phyloP scores from a whole-genome alignment of 257 asterid genomes.

The Salvia splendens region DNA sequence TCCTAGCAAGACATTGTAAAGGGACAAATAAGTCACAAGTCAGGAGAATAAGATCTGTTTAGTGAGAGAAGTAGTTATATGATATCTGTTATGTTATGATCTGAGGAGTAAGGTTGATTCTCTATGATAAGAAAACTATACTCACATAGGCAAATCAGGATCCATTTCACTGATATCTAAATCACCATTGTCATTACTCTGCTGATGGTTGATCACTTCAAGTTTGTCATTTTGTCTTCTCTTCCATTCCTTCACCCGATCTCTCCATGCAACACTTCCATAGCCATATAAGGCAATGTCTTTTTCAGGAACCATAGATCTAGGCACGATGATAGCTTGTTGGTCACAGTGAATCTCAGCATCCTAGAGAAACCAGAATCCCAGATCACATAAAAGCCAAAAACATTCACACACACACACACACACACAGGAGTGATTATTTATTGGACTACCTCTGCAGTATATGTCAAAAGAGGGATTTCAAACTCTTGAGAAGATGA shows the following conservation, averaged over 20 bases:
- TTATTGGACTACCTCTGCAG: constrained; percentile 61
- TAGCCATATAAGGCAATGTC: constrained; percentile 77
- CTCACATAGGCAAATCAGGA: constrained; percentile 67
- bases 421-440: not conserved
- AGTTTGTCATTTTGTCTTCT: constrained; percentile 58
- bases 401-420: not conserved
- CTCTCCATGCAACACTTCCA: constrained; percentile 94
- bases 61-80: not conserved
- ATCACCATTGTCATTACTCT: constrained; percentile 41
- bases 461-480: constrained; percentile 68
- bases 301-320: constrained; percentile 79
- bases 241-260: constrained; percentile 87
- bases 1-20: constrained; percentile 47
- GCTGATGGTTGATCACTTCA: constrained; percentile 61
- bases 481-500: constrained; percentile 43
- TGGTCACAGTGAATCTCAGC: constrained; percentile 46
- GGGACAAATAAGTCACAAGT: constrained; percentile 13
- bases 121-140: constrained; percentile 14
- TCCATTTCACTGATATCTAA: constrained; percentile 47
- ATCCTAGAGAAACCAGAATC: constrained; percentile 39
- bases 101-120: not conserved
- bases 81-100: not conserved
- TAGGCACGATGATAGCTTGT: constrained; percentile 66
- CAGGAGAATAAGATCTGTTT: not conserved
- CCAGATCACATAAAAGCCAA: not conserved